These are phyloP conservation scores for Endotrypanum monterogeii DNA, from an alignment of 208 protist species.

Conservation along the genomic window DNA sequence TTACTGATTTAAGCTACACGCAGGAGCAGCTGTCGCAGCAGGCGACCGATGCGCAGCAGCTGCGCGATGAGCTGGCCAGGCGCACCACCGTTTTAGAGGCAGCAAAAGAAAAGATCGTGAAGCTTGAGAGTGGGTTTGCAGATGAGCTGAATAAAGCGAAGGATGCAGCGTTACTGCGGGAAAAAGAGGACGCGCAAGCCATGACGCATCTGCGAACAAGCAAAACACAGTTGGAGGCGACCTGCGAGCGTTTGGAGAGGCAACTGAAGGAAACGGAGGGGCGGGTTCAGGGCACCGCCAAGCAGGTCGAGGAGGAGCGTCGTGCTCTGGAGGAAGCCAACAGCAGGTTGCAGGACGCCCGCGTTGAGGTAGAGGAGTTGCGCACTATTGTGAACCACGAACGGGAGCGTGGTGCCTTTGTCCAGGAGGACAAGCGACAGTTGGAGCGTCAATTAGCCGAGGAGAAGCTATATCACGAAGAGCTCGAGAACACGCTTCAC, in stretches of 20 bases:
- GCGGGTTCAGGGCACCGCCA: constrained; percentile 40
- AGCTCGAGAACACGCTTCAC: constrained; percentile 53
- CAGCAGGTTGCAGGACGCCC: constrained; percentile 40
- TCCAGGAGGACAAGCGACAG: constrained; percentile 45
- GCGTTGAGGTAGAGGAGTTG: constrained; percentile 49
- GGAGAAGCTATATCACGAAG: constrained; percentile 34
- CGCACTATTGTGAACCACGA: constrained; percentile 38
- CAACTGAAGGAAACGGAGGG: constrained; percentile 49
- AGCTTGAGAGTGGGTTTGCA: constrained; percentile 17
- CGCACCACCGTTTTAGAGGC: constrained; percentile 43
- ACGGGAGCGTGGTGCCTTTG: constrained; percentile 39
- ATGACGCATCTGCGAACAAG: constrained; percentile 26
- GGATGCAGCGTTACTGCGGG: constrained; percentile 27
- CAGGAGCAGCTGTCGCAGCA: constrained; percentile 73
- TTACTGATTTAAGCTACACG: constrained; percentile 48
- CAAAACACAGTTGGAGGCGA: constrained; percentile 51
- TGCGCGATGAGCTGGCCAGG: constrained; percentile 57
- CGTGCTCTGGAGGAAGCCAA: constrained; percentile 47
- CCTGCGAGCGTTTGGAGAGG: constrained; percentile 43
- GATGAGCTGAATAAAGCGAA: constrained; percentile 33
- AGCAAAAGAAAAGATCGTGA: constrained; percentile 24
- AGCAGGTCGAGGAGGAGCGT: constrained; percentile 57
- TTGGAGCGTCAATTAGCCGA: constrained; percentile 43
- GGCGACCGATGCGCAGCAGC: constrained; percentile 48
- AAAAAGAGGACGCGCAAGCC: constrained; percentile 40